These are phyloP conservation scores for Thyridium curvatum DNA, from an alignment of 2,329 filamentous ascomycete genomes.

Conservation along the genomic window DNA sequence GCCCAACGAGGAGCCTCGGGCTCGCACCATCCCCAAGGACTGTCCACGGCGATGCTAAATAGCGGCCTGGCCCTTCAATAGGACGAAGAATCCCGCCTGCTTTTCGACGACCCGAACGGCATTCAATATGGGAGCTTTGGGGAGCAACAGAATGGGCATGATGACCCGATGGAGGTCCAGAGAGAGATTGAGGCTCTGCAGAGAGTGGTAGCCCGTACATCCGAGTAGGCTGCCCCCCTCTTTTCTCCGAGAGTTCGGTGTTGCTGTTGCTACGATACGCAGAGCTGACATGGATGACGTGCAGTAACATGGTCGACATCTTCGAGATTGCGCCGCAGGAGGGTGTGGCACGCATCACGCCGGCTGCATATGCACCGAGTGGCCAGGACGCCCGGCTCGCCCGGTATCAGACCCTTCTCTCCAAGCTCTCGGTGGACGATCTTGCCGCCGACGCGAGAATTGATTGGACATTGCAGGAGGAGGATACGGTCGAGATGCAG, in stretches of 20 bases:
- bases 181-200: conserved; percentile 60
- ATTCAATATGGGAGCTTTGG: conserved; percentile 59
- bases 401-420: conserved; percentile 56
- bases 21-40: too few species aligned
- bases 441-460: conserved; percentile 37
- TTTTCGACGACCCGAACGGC: conserved; percentile 55
- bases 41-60: too few species aligned
- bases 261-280: not conserved
- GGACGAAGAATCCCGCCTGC: conserved; percentile 51
- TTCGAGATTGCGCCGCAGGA: conserved; percentile 57
- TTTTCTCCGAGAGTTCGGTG: conserved; percentile 3
- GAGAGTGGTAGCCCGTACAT: conserved; percentile 56
- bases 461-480: conserved; percentile 48
- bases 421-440: conserved; percentile 45
- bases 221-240: conserved; percentile 41
- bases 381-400: conserved; percentile 50
- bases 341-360: conserved; percentile 24
- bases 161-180: conserved; percentile 56
- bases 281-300: conserved; percentile 14
- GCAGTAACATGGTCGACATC: conserved; percentile 61
- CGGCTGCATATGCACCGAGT: conserved; percentile 38
- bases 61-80: too few species aligned
- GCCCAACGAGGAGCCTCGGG: too few species aligned
- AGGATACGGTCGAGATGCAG: conserved; percentile 40
- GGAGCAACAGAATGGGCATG: conserved; percentile 47